These are phyloP conservation scores for Gossypium rotundifolium DNA, from an alignment of 345 rosid genomes.

Conservation along the genomic window DNA sequence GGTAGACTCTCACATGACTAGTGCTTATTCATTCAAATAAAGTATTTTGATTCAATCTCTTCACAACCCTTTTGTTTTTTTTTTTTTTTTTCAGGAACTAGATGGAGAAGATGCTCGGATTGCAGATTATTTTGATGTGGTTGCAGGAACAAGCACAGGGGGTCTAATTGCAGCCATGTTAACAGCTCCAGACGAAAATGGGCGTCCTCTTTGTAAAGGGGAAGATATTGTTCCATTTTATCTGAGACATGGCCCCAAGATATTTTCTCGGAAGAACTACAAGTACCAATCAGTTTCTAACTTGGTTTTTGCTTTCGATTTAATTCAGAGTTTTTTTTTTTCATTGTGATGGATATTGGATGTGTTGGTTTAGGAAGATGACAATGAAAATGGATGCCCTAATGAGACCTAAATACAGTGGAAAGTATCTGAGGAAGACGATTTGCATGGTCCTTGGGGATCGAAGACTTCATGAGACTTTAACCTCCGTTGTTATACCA, in stretches of 20 bases:
- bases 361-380: constrained; percentile 12
- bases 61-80: not conserved
- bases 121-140: constrained; percentile 53
- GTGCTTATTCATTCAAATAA: not conserved
- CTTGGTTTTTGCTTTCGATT: not conserved
- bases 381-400: constrained; percentile 23
- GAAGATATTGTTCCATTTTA: constrained; percentile 40
- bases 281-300: not conserved
- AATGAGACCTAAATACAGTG: constrained; percentile 44
- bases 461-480: constrained; percentile 22
- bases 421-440: constrained; percentile 29
- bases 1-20: too few relatives aligned
- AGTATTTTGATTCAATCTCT: not conserved
- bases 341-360: not conserved
- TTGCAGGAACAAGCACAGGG: constrained; percentile 52
- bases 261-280: constrained; percentile 36
- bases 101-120: constrained; percentile 49
- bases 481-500: constrained; percentile 47
- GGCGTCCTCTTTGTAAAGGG: constrained; percentile 45
- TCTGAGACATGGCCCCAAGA: constrained; percentile 30
- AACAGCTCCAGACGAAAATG: constrained; percentile 36
- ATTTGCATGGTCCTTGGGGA: constrained; percentile 33
- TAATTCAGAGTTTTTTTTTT: not conserved
- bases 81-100: constrained; percentile 26
- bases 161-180: constrained; percentile 57